Percentiles rank a stretch among this genome's conserved stretches.
Conservation (phyloP, 2,329 filamentous ascomycete species). For the Alternaria hordeiaustralica region DNA sequence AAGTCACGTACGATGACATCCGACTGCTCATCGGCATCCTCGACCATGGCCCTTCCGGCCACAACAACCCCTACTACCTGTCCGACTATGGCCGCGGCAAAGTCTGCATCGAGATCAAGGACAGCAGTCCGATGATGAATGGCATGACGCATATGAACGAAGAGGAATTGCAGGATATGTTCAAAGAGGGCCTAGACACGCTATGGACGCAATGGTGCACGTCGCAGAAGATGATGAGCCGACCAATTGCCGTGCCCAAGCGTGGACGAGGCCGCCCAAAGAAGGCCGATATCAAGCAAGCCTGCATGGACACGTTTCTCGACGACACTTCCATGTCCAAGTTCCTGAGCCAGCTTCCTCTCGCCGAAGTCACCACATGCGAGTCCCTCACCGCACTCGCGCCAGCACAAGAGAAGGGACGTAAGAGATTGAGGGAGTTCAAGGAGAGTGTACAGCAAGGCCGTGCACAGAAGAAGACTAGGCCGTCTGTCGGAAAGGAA, state of each 20-base stretch:
- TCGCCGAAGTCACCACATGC: conserved; percentile 61
- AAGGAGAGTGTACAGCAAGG: conserved; percentile 63
- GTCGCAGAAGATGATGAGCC: conserved; percentile 28
- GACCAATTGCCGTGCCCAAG: conserved; percentile 42
- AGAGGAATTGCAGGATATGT: conserved; percentile 56
- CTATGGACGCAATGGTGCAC: conserved; percentile 54
- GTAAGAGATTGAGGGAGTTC: conserved; percentile 71
- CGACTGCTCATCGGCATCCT: conserved; percentile 54
- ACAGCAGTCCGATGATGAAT: conserved; percentile 34
- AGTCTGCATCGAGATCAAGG: conserved; percentile 51
- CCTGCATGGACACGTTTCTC: conserved; percentile 56
- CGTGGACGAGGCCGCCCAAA: conserved; percentile 44
- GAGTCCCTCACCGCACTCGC: conserved; percentile 61
- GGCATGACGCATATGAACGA: conserved; percentile 51
- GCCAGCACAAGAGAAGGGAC: conserved; percentile 68
- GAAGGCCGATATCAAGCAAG: conserved; percentile 45
- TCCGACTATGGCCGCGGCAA: conserved; percentile 53
- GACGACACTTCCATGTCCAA: conserved; percentile 43
- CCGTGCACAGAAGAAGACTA: conserved; percentile 39
- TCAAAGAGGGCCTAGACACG: conserved; percentile 56
- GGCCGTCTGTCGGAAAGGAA: conserved; percentile 38
- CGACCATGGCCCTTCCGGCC: conserved; percentile 33
- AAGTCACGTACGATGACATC: conserved; percentile 55
- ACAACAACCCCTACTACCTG: conserved; percentile 48
- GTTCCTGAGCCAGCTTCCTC: conserved; percentile 65